These are phyloP conservation scores for Marchantia paleacea DNA, from an alignment of 225 moss, liverwort and hornwort species.

Conservation along the genomic window DNA sequence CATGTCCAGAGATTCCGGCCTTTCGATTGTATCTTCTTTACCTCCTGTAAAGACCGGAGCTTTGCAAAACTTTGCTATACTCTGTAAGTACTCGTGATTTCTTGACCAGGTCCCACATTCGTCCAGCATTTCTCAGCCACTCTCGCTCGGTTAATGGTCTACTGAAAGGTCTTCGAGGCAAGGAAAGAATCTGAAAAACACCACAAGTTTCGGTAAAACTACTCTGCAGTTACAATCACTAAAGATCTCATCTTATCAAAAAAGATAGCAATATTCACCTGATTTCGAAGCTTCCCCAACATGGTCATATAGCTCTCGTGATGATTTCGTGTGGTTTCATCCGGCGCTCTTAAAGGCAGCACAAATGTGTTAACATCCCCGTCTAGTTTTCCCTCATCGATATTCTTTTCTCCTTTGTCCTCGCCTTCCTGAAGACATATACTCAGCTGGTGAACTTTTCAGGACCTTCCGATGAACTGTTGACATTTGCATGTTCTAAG, in stretches of 20 bases:
- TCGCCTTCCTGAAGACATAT: conserved; percentile 22
- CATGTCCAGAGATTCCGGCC: not conserved
- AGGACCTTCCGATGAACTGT: not conserved
- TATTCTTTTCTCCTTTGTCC: conserved; percentile 15
- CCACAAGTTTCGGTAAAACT: not conserved
- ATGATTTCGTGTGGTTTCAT: conserved; percentile 58
- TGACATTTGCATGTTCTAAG: not conserved
- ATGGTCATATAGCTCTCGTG: conserved; percentile 82
- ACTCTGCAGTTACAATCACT: not conserved
- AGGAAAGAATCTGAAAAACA: conserved; percentile 62
- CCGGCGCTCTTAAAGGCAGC: conserved; percentile 72
- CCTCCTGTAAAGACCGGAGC: conserved; percentile 82
- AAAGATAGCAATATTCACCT: conserved; percentile 43
- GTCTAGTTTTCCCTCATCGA: conserved; percentile 33
- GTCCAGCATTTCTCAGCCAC: conserved; percentile 78
- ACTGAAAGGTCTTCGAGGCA: conserved; percentile 70
- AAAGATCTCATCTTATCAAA: not conserved
- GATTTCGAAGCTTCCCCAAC: conserved; percentile 75
- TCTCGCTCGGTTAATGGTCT: conserved; percentile 82
- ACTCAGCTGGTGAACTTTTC: not conserved
- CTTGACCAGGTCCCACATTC: conserved; percentile 95
- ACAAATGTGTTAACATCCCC: conserved; percentile 70
- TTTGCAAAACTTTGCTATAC: conserved; percentile 86
- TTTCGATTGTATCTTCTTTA: conserved; percentile 7
- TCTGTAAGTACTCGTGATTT: conserved; percentile 85